Conservation (phyloP, 2,329 filamentous ascomycete genomes). For the Colletotrichum karsti region DNA sequence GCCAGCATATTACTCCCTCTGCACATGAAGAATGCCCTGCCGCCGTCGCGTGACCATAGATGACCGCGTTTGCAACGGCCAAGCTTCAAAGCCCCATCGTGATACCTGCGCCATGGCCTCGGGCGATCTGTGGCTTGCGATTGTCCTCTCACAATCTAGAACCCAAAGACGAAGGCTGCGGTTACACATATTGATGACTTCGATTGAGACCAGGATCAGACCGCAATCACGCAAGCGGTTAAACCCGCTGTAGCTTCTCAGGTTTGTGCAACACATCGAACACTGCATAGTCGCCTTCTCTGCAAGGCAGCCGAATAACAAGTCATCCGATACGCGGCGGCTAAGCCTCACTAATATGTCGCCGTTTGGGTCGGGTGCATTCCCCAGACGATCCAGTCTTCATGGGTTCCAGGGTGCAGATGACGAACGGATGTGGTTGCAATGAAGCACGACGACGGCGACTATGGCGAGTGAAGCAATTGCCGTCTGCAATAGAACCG, state of each 20-base stretch:
- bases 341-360: not conserved
- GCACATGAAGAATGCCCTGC: slow-evolving; percentile 10
- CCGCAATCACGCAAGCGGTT: not conserved
- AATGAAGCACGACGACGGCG: not conserved
- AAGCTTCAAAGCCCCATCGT: not conserved
- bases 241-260: not conserved
- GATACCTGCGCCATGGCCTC: not conserved
- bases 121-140: not conserved
- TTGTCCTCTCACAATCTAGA: not conserved
- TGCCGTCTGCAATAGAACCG: slow-evolving; percentile 10
- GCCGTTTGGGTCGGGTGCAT: not conserved
- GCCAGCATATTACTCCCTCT: not conserved
- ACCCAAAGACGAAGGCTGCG: not conserved
- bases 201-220: not conserved
- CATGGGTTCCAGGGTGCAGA: not conserved
- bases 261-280: not conserved
- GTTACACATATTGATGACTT: not conserved
- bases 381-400: not conserved
- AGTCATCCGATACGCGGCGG: not conserved
- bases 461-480: not conserved
- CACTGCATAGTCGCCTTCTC: not conserved
- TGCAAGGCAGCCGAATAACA: not conserved
- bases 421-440: slow-evolving; percentile 10
- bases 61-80: not conserved
- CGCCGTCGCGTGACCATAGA: slow-evolving; percentile 6